Evolutionary conservation across 225 moss, liverwort and hornwort species (phyloP).

Genomic region (Sphagnum contortum): DNA sequence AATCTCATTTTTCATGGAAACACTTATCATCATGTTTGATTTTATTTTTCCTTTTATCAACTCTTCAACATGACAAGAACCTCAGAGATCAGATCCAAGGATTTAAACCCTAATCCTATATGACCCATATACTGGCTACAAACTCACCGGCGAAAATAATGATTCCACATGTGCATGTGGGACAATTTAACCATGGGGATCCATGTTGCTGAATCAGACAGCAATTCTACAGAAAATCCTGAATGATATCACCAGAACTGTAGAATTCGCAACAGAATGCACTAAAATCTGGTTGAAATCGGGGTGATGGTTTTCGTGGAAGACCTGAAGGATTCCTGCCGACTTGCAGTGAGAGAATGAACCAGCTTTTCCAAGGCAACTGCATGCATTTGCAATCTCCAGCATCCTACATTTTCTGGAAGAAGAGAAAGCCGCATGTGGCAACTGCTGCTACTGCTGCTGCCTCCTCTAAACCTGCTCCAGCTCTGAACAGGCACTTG

Average conservation of each 20-base stretch:
- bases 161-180: no score
- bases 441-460: constrained; percentile 4
- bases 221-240: neutral
- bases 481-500: constrained; percentile 25
- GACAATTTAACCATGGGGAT: no score
- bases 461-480: constrained; percentile 14
- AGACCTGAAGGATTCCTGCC: constrained; percentile 10
- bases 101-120: no score
- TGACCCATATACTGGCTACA: no score
- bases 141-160: no score
- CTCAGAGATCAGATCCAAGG: no score
- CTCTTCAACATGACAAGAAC: no score
- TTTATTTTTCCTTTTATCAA: no score
- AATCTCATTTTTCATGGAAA: no score
- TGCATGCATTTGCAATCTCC: constrained; percentile 11
- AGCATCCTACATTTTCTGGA: constrained; percentile 17
- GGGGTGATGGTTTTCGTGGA: neutral
- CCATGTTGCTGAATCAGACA: no score
- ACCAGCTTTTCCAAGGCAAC: constrained; percentile 8
- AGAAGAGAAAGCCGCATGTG: constrained; percentile 5
- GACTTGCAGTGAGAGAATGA: constrained; percentile 8
- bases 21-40: no score
- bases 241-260: neutral
- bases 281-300: neutral
- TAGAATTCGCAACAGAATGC: neutral